phyloP scores from a whole-genome alignment of 805 yeast species.

The Metschnikowia proteae region DNA sequence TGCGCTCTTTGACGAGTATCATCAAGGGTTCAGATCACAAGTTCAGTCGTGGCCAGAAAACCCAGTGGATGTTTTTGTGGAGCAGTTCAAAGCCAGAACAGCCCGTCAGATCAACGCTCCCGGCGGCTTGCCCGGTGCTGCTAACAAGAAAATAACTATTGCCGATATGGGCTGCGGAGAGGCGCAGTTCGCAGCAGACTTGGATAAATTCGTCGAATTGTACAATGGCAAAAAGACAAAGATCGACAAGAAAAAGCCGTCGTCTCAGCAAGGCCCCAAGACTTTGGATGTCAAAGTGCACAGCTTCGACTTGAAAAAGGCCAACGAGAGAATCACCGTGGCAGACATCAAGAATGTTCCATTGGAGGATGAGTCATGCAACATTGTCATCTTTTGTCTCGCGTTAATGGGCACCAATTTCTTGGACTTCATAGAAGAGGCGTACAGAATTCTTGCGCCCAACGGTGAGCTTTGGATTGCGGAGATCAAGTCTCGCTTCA shows the following conservation, averaged over 20 bases:
- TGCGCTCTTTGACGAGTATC: constrained; percentile 86
- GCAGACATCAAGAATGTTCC: constrained; percentile 95
- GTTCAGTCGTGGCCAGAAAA: constrained; percentile 98
- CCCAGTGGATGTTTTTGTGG: constrained; percentile 88
- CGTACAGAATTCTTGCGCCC: constrained; percentile 80
- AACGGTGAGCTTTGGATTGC: constrained; percentile 97
- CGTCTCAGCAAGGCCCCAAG: constrained; percentile 22
- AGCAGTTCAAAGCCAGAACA: constrained; percentile 58
- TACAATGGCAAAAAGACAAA: constrained; percentile 19
- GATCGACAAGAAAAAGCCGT: constrained; percentile 29
- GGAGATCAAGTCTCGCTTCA: constrained; percentile 89
- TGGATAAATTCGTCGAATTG: constrained; percentile 45
- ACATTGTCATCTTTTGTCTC: constrained; percentile 87
- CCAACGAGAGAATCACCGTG: constrained; percentile 89
- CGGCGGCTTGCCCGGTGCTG: constrained; percentile 85
- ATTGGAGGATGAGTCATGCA: constrained; percentile 68
- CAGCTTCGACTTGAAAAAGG: constrained; percentile 87
- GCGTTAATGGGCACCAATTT: constrained; percentile 98
- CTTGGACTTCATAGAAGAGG: constrained; percentile 86
- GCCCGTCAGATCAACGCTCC: constrained; percentile 83
- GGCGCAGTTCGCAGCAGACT: constrained; percentile 76
- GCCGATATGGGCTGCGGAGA: constrained; percentile 99
- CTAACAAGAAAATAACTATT: constrained; percentile 62
- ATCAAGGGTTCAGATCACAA: constrained; percentile 91
- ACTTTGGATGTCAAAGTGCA: constrained; percentile 62